Evolutionary conservation across 352 stramenopile species (phyloP), one percentile per base, ranked within the genome.

Genomic region (Phytophthora crassamura): DNA sequence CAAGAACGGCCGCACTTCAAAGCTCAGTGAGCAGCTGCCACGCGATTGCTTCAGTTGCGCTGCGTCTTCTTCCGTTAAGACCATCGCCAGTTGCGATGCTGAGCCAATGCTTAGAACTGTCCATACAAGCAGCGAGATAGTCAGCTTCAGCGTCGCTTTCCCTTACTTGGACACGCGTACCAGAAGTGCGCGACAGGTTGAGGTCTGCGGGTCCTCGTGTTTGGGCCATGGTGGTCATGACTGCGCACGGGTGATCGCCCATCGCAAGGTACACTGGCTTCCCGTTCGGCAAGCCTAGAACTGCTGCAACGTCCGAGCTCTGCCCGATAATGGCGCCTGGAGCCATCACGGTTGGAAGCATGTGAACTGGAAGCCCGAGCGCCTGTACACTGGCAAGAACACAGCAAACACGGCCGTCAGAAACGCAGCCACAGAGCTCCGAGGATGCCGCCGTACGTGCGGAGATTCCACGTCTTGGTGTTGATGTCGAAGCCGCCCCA

Each of bases 81-180:
- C 57, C 75, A 90, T 79, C 4, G 80, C 81, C 5, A 93, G 50
- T 50, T 93, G 84, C 18, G 82, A 81, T 15, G 82, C 87, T 18
- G 84, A 90, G 0, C 82, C 82, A n/a, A 93, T 69, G 61, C 86
- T 93, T 11, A 91, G 63, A 36, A 91, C 84, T 90, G 50, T 28
- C 12, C 12, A 56, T 45, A 25, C 18, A 30, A 7, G 35, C 10
- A 39, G 33, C 6, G 18, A 34, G 14, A 30, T 35, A n/a, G 10
- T 30, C 25, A 56, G 20, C 43, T 56, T 20, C 15, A 18, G 18
- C 22, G 11, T 32, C 22, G 22, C 38, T 22, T 50, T 25, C n/a
- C 14, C 18, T 28, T 14, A 34, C 1, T 33, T 32, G 18, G 4
- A 12, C 6, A 9, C 39, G 46, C 30, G 49, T 56, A 72, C 58